Evolutionary conservation across 495 filamentous ascomycete species (phyloP), one percentile per base, ranked within the genome.

Genomic region (Schizothecium vesticola): DNA sequence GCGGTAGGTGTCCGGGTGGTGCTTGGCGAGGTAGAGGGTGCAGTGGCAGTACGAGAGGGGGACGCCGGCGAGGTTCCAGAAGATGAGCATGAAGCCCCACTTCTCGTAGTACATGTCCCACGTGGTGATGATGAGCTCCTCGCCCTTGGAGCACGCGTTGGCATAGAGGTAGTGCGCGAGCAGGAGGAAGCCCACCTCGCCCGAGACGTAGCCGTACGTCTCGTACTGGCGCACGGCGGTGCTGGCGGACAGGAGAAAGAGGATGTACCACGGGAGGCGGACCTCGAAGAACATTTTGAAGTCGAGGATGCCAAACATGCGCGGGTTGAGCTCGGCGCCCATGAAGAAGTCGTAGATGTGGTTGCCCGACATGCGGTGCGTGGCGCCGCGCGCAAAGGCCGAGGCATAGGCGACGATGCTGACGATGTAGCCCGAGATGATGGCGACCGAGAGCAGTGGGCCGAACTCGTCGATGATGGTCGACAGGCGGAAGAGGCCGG

Each of bases 211-310:
- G 70, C 95, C 95, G 78, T 93, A 93, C 24, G 82, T 74, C 69
- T 98, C 94, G 71, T 91, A 97, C 82, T 97, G 95, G 65, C 91
- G 89, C 56, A 91, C 89, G 19, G 92, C 92, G 11, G 93, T 87
- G 60, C 87, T 92, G 73, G 87, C 84, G 56, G 88, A 89, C 55
- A 96, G 82, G 61, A 95, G 84, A 71, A 97, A 89, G 24, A 99
- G 85, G 63, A 97, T 96, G 80, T 88, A 99, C 95, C 95, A 99
- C 56, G 95, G 95, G 63, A 99, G 85, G 69, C 95, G 91, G 69
- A 99, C 94, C 81, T 99, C 95, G 76, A 94, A 96, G 83, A 99
- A 97, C 95, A 99, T 98, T 86, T 99, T 99, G 82, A 97, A 92
- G 77, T 99, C 95, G 66, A 99, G 83, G 70, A 94, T 88, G 26